Conservation (phyloP, 192 early-diverging fungal species). For the Dissophora globulifera region DNA sequence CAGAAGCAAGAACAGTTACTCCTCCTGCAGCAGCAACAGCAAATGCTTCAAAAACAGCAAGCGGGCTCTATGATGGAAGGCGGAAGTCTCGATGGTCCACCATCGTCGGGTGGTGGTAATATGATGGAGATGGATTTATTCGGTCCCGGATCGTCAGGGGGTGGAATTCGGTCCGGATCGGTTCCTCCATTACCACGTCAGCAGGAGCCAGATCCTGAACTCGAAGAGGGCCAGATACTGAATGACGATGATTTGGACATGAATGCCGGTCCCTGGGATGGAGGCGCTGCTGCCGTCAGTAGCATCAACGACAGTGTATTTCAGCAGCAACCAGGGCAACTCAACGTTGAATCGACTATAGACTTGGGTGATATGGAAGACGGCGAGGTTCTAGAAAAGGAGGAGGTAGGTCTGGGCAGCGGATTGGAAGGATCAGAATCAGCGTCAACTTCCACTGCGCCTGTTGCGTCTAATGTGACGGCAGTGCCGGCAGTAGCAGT, state of each 20-base stretch:
- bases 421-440: background rate
- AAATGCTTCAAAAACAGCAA: constrained; percentile 8
- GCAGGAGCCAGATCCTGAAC: constrained; percentile 25
- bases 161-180: constrained; percentile 16
- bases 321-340: background rate
- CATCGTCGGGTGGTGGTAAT: background rate
- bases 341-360: background rate
- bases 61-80: background rate
- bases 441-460: background rate
- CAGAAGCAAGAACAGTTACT: constrained; percentile 29
- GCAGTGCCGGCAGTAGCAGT: background rate
- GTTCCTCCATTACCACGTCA: constrained; percentile 23
- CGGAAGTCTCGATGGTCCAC: background rate
- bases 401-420: background rate
- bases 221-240: constrained; percentile 40
- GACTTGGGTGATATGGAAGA: constrained; percentile 4
- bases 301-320: background rate
- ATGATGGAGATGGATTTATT: constrained; percentile 19
- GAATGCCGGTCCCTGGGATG: constrained; percentile 17
- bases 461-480: background rate
- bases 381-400: constrained; percentile 17
- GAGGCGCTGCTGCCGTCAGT: background rate
- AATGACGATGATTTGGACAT: constrained; percentile 39
- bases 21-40: constrained; percentile 21
- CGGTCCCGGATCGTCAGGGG: constrained; percentile 1